Evolutionary conservation across 352 stramenopile genomes (phyloP).

Genomic region (Pythium coloratum): DNA sequence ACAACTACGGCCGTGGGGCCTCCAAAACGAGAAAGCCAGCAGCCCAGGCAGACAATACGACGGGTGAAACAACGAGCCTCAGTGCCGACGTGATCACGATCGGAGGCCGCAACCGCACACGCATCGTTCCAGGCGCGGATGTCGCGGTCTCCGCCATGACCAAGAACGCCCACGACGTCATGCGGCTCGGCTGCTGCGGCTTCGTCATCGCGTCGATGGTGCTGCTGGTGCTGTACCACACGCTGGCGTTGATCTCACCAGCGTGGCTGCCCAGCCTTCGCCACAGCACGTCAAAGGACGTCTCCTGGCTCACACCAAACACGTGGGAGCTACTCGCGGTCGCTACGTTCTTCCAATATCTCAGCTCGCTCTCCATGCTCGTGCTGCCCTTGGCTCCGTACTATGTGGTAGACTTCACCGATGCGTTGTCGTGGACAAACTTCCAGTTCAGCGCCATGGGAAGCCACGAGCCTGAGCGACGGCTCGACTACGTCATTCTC

Average conservation of each 20-base stretch:
- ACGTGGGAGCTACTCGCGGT: conserved; percentile 67
- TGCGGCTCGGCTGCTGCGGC: conserved; percentile 49
- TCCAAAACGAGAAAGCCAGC: not conserved
- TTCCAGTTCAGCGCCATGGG: conserved; percentile 31
- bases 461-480: conserved; percentile 18
- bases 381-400: conserved; percentile 74
- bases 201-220: conserved; percentile 46
- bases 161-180: conserved; percentile 45
- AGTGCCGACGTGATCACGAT: conserved; percentile 36
- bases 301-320: conserved; percentile 53
- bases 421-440: conserved; percentile 76
- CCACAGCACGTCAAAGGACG: not conserved
- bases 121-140: conserved; percentile 51
- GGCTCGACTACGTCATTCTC: conserved; percentile 39
- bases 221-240: conserved; percentile 59
- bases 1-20: not conserved
- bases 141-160: conserved; percentile 51
- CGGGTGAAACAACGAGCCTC: conserved; percentile 20
- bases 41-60: not conserved
- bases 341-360: conserved; percentile 67
- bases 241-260: conserved; percentile 48
- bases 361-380: conserved; percentile 74
- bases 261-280: conserved; percentile 38
- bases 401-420: conserved; percentile 70
- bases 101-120: conserved; percentile 50